A percentile compares a stretch with the other conserved stretches of the same genome.
phyloP scores from a whole-genome alignment of 345 rosid species.

The Eutrema japonicum region DNA sequence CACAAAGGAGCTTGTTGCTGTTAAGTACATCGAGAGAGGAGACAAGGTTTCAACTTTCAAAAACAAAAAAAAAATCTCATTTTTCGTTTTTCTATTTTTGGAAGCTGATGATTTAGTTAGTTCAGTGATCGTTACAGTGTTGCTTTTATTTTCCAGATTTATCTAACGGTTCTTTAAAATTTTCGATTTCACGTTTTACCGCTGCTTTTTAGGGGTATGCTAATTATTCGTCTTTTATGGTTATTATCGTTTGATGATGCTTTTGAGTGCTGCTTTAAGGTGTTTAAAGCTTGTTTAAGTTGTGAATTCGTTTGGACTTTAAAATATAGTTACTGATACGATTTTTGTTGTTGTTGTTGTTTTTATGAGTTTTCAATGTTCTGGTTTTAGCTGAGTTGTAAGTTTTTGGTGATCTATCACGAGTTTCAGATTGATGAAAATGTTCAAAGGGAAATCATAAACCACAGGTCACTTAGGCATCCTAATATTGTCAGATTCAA shows the following conservation, averaged over 20 bases:
- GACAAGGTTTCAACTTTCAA: conserved; percentile 54
- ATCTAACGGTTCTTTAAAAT: neutral
- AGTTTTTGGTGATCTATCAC: conserved; percentile 9
- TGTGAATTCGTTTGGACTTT: too few relatives aligned
- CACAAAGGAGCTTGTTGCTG: conserved; percentile 88
- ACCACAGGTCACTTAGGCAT: conserved; percentile 92
- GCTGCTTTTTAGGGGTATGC: neutral
- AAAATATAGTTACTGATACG: conserved; percentile 59
- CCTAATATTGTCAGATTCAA: conserved; percentile 94
- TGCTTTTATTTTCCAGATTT: conserved; percentile 15
- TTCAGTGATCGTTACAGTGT: conserved; percentile 7
- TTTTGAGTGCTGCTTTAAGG: neutral
- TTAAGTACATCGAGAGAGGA: conserved; percentile 97
- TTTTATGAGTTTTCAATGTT: neutral
- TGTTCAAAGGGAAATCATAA: conserved; percentile 90
- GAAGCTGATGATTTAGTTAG: conserved; percentile 23
- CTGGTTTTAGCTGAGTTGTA: conserved; percentile 15
- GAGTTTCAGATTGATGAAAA: conserved; percentile 84
- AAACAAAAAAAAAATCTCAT: neutral
- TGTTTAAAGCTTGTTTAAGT: neutral
- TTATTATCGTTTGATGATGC: neutral
- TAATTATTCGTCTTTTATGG: neutral
- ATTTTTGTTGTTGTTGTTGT: neutral
- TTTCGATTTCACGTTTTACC: neutral
- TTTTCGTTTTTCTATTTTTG: conserved; percentile 23